Evolutionary conservation across 768 basidiomycete species (phyloP), one percentile per base, ranked within the genome.

Genomic region (Lactifluus echinatus): DNA sequence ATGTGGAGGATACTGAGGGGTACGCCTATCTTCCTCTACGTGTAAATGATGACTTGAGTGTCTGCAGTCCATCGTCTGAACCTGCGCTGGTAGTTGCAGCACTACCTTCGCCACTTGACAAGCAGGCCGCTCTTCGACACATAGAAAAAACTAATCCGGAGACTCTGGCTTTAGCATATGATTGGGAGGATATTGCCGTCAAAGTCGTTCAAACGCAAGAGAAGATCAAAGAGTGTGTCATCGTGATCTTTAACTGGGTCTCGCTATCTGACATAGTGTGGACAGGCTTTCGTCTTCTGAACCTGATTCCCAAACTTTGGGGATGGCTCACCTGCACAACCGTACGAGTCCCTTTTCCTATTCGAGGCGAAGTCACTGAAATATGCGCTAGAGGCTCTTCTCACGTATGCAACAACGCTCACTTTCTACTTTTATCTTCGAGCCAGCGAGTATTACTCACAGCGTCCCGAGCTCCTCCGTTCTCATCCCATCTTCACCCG

Each of bases 371-470:
- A 39, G 34, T 17, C 21, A 15, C 28, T 53, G 28, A 42, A 44
- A 19, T 36, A 55, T 33, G 17, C 44, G 5, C 56, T 69, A 97
- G 94, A 98, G 76, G 80, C 93, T 1, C 75, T 95, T 2, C 73
- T 96, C 36, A 91, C 93, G 8, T 98, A 98, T 67, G 79, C 89
- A 19, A 89, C 93, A 0, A 85, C 84, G 2, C 83, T 98, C 44
- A 89, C 93, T 1, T 97, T 93, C 73, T 97, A 95, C 72, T 74
- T 98, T 39, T 83, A 93, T 69, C 76, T 98, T n/a, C 82, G 89
- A 17, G 76, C 87, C 23, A 79, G 78, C 39, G 75, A 80, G 59
- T 80, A 86, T 70, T 83, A 84, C 67, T 75, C 79, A 7, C 75
- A 76, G 53, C 78, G 75, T 34, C 86, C 81, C 10, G 77, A 81